Evolutionary conservation across 139 green algal species (phyloP).

Genomic region (Astrephomene gubernaculifera): DNA sequence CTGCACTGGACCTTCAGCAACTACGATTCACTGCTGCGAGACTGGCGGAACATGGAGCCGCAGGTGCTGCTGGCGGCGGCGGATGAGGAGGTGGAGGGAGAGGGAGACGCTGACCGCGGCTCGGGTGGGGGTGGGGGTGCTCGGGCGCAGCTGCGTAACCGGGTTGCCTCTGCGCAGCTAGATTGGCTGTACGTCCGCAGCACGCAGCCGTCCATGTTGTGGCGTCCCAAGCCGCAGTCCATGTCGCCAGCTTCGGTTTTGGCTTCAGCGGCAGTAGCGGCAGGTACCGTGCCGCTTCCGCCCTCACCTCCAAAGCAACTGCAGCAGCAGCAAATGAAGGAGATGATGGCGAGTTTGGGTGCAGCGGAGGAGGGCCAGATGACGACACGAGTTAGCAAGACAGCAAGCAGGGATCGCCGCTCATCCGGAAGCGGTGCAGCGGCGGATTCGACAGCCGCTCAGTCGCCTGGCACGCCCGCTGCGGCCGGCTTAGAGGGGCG

Average conservation of each 20-base stretch:
- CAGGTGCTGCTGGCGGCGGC: slow-evolving; percentile 5
- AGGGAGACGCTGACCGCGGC: neutral
- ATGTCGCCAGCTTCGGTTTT: too few relatives aligned
- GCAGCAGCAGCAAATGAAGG: too few relatives aligned
- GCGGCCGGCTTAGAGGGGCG: too few relatives aligned
- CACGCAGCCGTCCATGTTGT: neutral
- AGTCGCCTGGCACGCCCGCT: too few relatives aligned
- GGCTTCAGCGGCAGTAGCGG: neutral
- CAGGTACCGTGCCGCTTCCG: too few relatives aligned
- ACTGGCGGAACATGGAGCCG: slow-evolving; percentile 25
- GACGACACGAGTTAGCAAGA: too few relatives aligned
- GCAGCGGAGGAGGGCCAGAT: too few relatives aligned
- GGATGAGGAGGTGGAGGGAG: neutral
- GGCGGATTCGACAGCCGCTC: too few relatives aligned
- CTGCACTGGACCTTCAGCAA: slow-evolving; percentile 32
- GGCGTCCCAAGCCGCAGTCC: neutral
- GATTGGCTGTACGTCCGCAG: neutral
- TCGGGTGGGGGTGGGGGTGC: neutral
- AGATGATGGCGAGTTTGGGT: too few relatives aligned
- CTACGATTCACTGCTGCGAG: slow-evolving; percentile 10
- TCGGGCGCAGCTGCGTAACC: neutral
- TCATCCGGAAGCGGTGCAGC: too few relatives aligned
- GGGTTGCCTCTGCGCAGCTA: slow-evolving; percentile 1
- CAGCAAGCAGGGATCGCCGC: too few relatives aligned
- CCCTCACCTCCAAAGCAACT: too few relatives aligned